Evolutionary conservation across 176 grass and related monocot genomes (phyloP), one percentile per base, ranked within the genome.

Genomic region (Avena insularis): DNA sequence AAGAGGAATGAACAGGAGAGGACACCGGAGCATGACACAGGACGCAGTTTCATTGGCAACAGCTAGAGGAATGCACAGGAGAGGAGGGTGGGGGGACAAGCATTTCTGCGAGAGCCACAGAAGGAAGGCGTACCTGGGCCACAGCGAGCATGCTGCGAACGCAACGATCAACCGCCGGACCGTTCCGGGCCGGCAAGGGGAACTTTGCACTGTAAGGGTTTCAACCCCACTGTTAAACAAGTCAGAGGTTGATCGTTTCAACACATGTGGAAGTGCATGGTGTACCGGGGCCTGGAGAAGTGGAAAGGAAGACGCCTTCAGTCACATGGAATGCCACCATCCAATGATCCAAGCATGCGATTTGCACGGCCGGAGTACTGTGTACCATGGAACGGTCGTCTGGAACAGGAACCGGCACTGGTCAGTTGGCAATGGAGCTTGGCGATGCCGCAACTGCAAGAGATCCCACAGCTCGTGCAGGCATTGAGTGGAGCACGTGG

Each of bases 291-390:
- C 47, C 78, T 47, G 23, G 16, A 31, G 7, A 46, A 4, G 54
- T 9, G 31, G 47, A 69, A 29, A 71, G 11, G 69, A 63, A 40
- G 61, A 45, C 55, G 19, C 33, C 43, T 86, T 19, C 50, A 21
- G 71, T 70, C 71, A 90, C 84, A 83, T 79, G 80, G 74, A 63
- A 25, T 78, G 72, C 88, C 58, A 10, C 47, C 10, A 68, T 74
- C 51, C 6, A 36, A 10, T 33, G 6, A 77, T 74, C 51, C 6
- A 36, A 19, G 33, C 58, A 25, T 25, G 31, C 15, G 8, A 33
- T 64, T 8, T 7, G 16, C 7, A 73, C 46, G 35, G 10, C 12
- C 79, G 8, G 65, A 36, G 82, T 45, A 36, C 69, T 58, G 19
- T 75, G 82, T 45, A 36, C 69, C 68, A 25, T 75, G n/a, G 19